Evolutionary conservation across 495 filamentous ascomycete genomes (phyloP).

Genomic region (Penicillium robsamsonii): DNA sequence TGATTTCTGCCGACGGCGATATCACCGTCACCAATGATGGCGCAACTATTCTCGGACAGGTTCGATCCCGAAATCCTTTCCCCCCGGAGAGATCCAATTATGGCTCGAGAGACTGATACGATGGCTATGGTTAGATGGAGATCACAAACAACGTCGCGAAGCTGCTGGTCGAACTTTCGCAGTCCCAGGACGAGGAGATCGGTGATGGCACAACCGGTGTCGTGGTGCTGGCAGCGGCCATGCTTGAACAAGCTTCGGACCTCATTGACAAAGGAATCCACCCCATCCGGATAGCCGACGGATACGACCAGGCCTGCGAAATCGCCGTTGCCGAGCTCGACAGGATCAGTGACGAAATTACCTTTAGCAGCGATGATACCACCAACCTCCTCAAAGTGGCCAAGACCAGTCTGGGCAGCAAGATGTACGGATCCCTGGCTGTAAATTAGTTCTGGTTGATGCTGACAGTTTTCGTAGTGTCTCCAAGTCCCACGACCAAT

Average conservation of each 20-base stretch:
- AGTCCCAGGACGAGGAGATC: conserved; percentile 98
- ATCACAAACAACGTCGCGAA: conserved; percentile 98
- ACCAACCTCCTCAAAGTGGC: conserved; percentile 88
- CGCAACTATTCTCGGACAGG: conserved; percentile 90
- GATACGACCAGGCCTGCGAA: conserved; percentile 95
- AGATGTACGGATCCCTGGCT: conserved; percentile 59
- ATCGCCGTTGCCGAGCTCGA: conserved; percentile 91
- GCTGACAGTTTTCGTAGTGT: conserved; percentile 54
- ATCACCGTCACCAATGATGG: conserved; percentile 99
- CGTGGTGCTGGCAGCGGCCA: conserved; percentile 90
- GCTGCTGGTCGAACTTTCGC: conserved; percentile 94
- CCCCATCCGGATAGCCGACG: conserved; percentile 96
- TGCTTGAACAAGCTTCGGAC: conserved; percentile 96
- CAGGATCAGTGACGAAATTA: conserved; percentile 84
- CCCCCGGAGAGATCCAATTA: background rate
- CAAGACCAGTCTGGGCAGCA: conserved; percentile 93
- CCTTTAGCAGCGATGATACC: conserved; percentile 74
- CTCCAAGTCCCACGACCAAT: conserved; percentile 97
- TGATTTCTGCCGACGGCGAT: conserved; percentile 97
- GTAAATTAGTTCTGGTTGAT: conserved; percentile 1
- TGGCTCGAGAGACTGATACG: conserved; percentile 20
- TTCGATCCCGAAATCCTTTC: conserved; percentile 32
- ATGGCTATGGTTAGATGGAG: conserved; percentile 68
- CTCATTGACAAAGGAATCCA: conserved; percentile 99
- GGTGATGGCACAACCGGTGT: conserved; percentile 98